Evolutionary conservation across 2,329 filamentous ascomycete genomes (phyloP), one percentile per base, ranked within the genome.

Genomic region (Hortaea werneckii): DNA sequence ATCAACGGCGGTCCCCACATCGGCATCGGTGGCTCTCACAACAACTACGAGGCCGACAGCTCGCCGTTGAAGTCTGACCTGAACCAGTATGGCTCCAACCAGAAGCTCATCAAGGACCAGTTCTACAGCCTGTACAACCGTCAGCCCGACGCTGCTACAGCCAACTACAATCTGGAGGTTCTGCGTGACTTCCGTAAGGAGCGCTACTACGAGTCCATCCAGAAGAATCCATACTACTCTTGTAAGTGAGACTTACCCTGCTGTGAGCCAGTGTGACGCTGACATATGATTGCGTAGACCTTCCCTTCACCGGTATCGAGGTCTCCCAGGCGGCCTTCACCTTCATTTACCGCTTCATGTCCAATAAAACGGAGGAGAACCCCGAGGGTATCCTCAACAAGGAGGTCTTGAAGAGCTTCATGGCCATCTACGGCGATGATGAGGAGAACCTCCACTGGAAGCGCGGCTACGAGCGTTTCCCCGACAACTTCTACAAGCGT

Each of bases 361-460:
- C 56, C 44, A 66, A 69, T 55, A 63, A 66, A 46, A 65, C 64
- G 8, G 60, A 58, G 28, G 63, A 66, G 35, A 54, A 62, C 44
- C 66, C 65, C 1, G 60, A 63, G 29, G 65, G 66, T 28, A 50
- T 57, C 26, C 55, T 68, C 6, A 60, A 65, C 50, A 58, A 62
- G 43, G 53, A 64, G 7, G 57, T 62, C 1, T 52, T 71, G 8
- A 68, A 66, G 51, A 62, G 59, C 39, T 70, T 69, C 58, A 64
- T 62, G 48, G 58, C 65, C 43, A 58, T 71, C 37, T 54, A 49
- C 5, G 65, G 63, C 12, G 30, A 34, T n/a, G 49, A 57, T 1
- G 59, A 59, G 5, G 56, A 61, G 30, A 57, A 59, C 47, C 50
- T 57, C 10, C 27, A 47, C 11, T 55, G 46, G 37, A 57, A 46